Conservation (phyloP, 352 stramenopile genomes). For the Globisporangium spiculum region DNA sequence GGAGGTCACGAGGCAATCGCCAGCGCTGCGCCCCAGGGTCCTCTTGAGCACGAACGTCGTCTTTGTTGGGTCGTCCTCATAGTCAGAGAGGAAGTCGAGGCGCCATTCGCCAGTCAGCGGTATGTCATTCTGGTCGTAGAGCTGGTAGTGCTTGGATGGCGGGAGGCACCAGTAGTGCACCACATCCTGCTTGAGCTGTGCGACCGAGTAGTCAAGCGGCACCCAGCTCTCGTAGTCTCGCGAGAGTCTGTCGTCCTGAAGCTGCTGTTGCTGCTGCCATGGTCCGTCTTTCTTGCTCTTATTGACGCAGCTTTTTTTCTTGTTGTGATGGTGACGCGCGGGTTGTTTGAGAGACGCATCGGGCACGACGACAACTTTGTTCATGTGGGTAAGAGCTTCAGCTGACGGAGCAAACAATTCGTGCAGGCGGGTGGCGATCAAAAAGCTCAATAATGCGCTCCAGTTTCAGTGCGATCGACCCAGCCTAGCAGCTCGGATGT, state of each 20-base stretch:
- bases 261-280: background rate
- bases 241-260: background rate
- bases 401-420: too few relatives aligned
- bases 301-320: background rate
- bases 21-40: too few relatives aligned
- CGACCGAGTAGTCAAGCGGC: slow-evolving; percentile 38
- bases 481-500: too few relatives aligned
- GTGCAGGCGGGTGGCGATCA: background rate
- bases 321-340: background rate
- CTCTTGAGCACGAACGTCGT: slow-evolving; percentile 22
- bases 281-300: background rate
- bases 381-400: slow-evolving; percentile 20
- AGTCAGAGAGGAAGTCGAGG: slow-evolving; percentile 18
- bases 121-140: slow-evolving; percentile 28
- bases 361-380: slow-evolving; percentile 33
- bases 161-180: slow-evolving; percentile 46
- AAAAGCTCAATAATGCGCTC: background rate
- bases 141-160: slow-evolving; percentile 33
- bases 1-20: background rate
- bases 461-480: background rate
- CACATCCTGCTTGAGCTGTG: slow-evolving; percentile 47
- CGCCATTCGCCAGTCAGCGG: slow-evolving; percentile 22
- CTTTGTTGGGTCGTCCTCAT: slow-evolving; percentile 2
- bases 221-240: slow-evolving; percentile 42
- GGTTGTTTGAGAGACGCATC: slow-evolving; percentile 9